Conservation (phyloP, 352 stramenopile species). For the Phytophthora syringae region DNA sequence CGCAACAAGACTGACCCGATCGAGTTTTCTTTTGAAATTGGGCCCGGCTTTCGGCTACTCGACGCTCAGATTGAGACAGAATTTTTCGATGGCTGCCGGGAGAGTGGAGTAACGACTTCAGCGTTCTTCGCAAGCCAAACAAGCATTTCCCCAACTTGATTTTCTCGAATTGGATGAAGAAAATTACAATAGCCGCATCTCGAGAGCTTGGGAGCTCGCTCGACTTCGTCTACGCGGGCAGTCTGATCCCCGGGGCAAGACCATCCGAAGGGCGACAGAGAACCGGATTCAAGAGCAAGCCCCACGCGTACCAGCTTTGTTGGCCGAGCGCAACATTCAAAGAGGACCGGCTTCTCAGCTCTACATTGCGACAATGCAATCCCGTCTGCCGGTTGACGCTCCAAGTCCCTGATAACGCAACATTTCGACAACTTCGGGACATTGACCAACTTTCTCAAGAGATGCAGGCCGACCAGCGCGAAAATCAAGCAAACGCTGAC, state of each 20-base stretch:
- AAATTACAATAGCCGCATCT: constrained; percentile 1
- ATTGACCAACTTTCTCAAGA: constrained; percentile 1
- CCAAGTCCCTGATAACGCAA: constrained; percentile 13
- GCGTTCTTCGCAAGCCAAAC: neutral
- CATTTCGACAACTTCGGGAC: constrained; percentile 14
- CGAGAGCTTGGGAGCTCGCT: constrained; percentile 1
- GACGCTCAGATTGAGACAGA: constrained; percentile 4
- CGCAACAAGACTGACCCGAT: constrained; percentile 1
- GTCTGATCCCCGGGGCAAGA: neutral
- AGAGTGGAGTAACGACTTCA: neutral
- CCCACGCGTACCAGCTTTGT: constrained; percentile 3
- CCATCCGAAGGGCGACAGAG: constrained; percentile 7
- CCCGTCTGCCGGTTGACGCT: neutral
- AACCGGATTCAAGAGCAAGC: constrained; percentile 10
- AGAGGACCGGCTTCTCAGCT: neutral
- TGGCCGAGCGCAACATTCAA: constrained; percentile 3
- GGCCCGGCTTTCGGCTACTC: neutral
- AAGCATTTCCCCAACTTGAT: constrained; percentile 12
- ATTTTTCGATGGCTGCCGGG: constrained; percentile 1
- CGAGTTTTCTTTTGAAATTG: neutral
- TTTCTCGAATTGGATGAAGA: constrained; percentile 11
- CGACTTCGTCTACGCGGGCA: constrained; percentile 11
- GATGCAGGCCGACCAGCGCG: neutral
- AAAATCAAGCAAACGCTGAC: neutral
- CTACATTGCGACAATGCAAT: constrained; percentile 15